Evolutionary conservation across 2,329 filamentous ascomycete genomes (phyloP).

Genomic region (Epichloe coenophiala): DNA sequence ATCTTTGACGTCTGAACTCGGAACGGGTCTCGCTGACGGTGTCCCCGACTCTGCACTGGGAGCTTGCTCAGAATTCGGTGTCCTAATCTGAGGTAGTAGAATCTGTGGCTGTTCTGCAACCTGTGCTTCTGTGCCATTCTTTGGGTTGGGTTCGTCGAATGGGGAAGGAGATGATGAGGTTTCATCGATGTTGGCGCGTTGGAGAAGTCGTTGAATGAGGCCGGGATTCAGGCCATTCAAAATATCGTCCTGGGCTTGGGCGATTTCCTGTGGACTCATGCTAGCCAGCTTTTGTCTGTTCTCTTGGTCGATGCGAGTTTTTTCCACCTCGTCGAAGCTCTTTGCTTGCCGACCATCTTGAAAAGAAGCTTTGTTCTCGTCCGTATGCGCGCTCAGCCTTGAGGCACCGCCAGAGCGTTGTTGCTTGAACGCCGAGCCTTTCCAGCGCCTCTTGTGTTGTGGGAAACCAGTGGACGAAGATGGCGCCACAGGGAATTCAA

Average conservation of each 20-base stretch:
- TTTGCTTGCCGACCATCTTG: not conserved
- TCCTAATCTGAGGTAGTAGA: not conserved
- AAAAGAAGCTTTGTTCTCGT: not conserved
- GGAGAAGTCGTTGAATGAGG: slow-evolving; percentile 63
- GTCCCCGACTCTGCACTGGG: not conserved
- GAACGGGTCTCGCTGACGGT: not conserved
- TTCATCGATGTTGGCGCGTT: slow-evolving; percentile 63
- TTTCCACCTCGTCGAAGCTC: slow-evolving; percentile 42
- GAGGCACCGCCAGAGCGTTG: slow-evolving; percentile 15
- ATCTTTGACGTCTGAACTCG: not conserved
- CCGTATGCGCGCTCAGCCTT: not conserved
- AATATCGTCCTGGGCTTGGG: slow-evolving; percentile 67
- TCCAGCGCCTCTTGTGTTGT: slow-evolving; percentile 66
- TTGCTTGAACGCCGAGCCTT: slow-evolving; percentile 68
- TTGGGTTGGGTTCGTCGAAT: slow-evolving; percentile 21
- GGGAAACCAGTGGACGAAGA: slow-evolving; percentile 60
- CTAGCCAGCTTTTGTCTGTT: slow-evolving; percentile 59
- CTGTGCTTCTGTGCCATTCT: not conserved
- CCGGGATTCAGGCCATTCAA: slow-evolving; percentile 61
- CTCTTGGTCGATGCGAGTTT: slow-evolving; percentile 64
- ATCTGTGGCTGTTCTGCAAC: not conserved
- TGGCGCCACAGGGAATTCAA: slow-evolving; percentile 35
- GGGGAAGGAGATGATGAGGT: slow-evolving; percentile 23
- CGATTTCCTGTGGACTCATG: slow-evolving; percentile 76
- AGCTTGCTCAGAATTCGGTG: not conserved